Base-by-base conservation (phyloP, 768 basidiomycete species). In the Mycena alexandri region DNA sequence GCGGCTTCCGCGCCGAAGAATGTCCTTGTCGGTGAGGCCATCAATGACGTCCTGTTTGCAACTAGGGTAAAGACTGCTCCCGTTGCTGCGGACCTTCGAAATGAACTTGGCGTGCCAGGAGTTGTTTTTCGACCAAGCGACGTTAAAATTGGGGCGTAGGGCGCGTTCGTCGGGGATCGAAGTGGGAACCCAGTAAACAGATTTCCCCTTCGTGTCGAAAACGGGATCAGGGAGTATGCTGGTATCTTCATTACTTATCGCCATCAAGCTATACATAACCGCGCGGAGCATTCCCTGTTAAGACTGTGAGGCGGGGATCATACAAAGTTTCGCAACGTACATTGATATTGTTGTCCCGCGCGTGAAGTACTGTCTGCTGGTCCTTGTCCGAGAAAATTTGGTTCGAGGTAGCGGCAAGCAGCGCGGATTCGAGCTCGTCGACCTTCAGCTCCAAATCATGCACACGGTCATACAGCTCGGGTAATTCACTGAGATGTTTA, bases 141-240 rank as follows among this genome's bases (percentile, higher is more conserved):
- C 24, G n/a, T 14, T 16, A 19, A 54, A 41, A 19, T 19, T 29
- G 5, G 53, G 21, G 53, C 34, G 53, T 3, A 54, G 17, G 1
- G 17, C 34, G 34, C 5, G 34, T 36, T 36, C 34, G 34, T 43
- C 42, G 5, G 42, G 42, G 19, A 55, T 55, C 10, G 14, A 21
- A 25, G 54, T 42, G 1, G 54, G 2, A 17, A 55, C 41, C 42
- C 42, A n/a, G 34, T 36, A 36, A 36, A 36, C 34, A 5, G 34
- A 36, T 36, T 36, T 36, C 12, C 54, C 54, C 41, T 1, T 42
- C 3, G 36, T 10, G 14, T 55, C 41, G n/a, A 41, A 6, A 12
- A 55, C 38, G 54, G 54, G 54, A n/a, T 41, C 54, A 13, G 38
- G 54, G 2, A 55, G 21, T 41, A 55, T n/a, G 22, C 41, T 55